Evolutionary conservation across 2,329 filamentous ascomycete genomes (phyloP), one percentile per base, ranked within the genome.

Genomic region (Monosporascus ibericus): DNA sequence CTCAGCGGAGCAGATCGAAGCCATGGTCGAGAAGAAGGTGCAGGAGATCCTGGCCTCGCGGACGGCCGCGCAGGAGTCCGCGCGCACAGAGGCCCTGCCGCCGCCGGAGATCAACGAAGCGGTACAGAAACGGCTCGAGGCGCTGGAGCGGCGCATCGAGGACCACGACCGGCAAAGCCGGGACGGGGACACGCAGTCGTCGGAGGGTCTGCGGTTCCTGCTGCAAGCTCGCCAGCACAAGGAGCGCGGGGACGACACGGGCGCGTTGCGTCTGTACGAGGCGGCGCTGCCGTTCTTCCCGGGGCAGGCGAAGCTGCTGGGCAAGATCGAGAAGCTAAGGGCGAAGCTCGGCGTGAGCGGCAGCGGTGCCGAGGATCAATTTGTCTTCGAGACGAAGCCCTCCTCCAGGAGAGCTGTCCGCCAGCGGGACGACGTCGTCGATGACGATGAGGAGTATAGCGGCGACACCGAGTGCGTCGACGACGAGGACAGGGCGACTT

Each of bases 181-280:
- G 34, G 75, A 78, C 15, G 89, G 92, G 38, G 90, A 95, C 61
- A 75, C 79, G 25, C 84, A 88, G 50, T 86, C 42, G 6, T 46
- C 89, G 0, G 90, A 96, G 57, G 94, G 92, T 0, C 71, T 97
- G 27, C 88, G 90, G 11, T 90, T 88, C 62, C 72, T 97, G 36
- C 77, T 96, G n/a, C 90, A 94, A 78, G 92, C 90, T 1, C 88
- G 94, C 59, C 91, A 96, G 67, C 88, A 95, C 64, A 91, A 92
- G 65, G 89, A 90, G 49, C 80, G 84, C 4, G 90, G 90, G 2
- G 89, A 96, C 60, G 85, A 95, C 49, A 75, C 75, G 3, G 88
- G 82, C 36, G 90, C 92, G 0, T 72, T 97, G 54, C 84, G 83
- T 60, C 92, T 94, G 83, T 96, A 95, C 65, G 86, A 92, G 67